Conservation (phyloP, 2,329 filamentous ascomycete species). For the Pseudocercospora cruenta region DNA sequence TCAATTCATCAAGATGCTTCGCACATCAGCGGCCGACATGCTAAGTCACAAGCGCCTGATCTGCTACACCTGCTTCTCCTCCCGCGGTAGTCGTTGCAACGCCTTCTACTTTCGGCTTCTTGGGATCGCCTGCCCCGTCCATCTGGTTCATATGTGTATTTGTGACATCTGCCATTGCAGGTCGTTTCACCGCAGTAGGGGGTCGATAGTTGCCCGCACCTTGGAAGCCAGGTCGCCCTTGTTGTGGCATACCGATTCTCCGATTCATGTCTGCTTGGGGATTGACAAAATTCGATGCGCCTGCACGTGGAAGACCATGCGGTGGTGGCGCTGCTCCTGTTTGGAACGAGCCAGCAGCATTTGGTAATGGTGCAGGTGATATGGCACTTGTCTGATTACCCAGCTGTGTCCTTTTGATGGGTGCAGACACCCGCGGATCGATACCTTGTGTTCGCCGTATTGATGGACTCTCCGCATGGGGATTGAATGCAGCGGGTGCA, state of each 20-base stretch:
- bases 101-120: conserved; percentile 45
- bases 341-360: conserved; percentile 17
- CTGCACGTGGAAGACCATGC: conserved; percentile 25
- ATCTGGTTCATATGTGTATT: conserved; percentile 41
- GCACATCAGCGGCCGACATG: not conserved
- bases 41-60: not conserved
- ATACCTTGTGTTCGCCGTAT: conserved; percentile 87
- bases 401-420: conserved; percentile 56
- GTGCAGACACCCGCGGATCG: conserved; percentile 77
- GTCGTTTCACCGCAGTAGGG: conserved; percentile 41
- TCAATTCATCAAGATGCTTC: not conserved
- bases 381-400: conserved; percentile 11
- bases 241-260: conserved; percentile 53
- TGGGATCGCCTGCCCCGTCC: conserved; percentile 43
- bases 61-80: conserved; percentile 6
- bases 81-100: not conserved
- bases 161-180: conserved; percentile 50
- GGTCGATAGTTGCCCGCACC: conserved; percentile 52
- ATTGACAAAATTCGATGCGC: conserved; percentile 51
- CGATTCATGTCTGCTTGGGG: conserved; percentile 52
- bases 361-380: conserved; percentile 10
- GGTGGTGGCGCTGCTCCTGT: conserved; percentile 11
- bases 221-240: conserved; percentile 39
- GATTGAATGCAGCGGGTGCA: conserved; percentile 48
- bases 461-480: conserved; percentile 64